These are phyloP conservation scores for Metarhizium album DNA, from an alignment of 2,329 filamentous ascomycete species.

Conservation along the genomic window DNA sequence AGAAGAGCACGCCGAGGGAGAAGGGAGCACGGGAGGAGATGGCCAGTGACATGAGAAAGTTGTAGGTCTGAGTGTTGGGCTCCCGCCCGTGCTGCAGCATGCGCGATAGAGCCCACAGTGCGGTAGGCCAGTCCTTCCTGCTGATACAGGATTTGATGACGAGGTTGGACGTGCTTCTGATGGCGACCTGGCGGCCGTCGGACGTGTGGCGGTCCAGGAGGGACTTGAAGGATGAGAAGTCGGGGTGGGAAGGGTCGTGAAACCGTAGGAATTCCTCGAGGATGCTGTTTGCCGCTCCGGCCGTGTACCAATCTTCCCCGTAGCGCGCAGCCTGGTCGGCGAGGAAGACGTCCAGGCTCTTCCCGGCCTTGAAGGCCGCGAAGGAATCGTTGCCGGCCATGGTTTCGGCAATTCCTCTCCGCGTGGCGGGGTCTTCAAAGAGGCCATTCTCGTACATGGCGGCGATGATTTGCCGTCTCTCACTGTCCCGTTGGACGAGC, in stretches of 20 bases:
- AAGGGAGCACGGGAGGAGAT: slow-evolving; percentile 19
- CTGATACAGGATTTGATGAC: slow-evolving; percentile 23
- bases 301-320: slow-evolving; percentile 34
- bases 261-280: slow-evolving; percentile 32
- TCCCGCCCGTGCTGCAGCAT: slow-evolving; percentile 12
- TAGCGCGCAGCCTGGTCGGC: slow-evolving; percentile 30
- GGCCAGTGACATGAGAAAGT: slow-evolving; percentile 27
- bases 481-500: slow-evolving; percentile 50
- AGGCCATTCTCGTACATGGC: slow-evolving; percentile 35
- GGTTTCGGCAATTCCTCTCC: slow-evolving; percentile 27
- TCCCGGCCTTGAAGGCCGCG: slow-evolving; percentile 26
- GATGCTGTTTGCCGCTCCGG: slow-evolving; percentile 24
- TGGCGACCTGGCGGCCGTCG: slow-evolving; percentile 15
- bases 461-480: slow-evolving; percentile 33
- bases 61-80: slow-evolving; percentile 23
- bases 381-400: slow-evolving; percentile 34
- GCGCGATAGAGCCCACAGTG: slow-evolving; percentile 20
- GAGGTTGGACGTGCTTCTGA: slow-evolving; percentile 23
- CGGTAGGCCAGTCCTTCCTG: slow-evolving; percentile 19
- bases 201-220: slow-evolving; percentile 16
- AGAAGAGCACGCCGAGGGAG: slow-evolving; percentile 20
- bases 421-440: slow-evolving; percentile 25
- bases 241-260: slow-evolving; percentile 15
- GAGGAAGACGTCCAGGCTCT: slow-evolving; percentile 26
- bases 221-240: slow-evolving; percentile 16